These are phyloP conservation scores for Botrytis fabae DNA, from an alignment of 2,329 filamentous ascomycete species.

Conservation along the genomic window DNA sequence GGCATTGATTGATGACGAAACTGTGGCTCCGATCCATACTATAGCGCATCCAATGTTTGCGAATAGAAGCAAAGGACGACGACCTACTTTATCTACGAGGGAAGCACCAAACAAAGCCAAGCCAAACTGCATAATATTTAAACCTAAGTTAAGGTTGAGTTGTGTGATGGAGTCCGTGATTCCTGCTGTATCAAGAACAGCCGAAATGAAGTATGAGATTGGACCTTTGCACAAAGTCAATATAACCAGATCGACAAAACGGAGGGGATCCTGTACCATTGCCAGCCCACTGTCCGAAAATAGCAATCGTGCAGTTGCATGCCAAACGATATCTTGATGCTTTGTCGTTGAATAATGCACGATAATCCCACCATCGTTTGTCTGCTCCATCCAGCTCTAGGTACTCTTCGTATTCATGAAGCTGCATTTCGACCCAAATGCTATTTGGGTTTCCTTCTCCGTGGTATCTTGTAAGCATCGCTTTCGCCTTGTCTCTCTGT, in stretches of 20 bases:
- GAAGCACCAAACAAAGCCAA: slow-evolving; percentile 54
- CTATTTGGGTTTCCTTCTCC: slow-evolving; percentile 52
- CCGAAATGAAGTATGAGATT: slow-evolving; percentile 55
- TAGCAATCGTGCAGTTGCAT: slow-evolving; percentile 51
- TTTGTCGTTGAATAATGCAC: slow-evolving; percentile 51
- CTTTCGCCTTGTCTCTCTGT: slow-evolving; percentile 41
- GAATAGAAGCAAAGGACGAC: slow-evolving; percentile 54
- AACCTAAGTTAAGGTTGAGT: slow-evolving; percentile 54
- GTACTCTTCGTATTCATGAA: slow-evolving; percentile 52
- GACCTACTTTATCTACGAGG: slow-evolving; percentile 57
- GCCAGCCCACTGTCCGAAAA: slow-evolving; percentile 54
- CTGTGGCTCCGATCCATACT: slow-evolving; percentile 52
- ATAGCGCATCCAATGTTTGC: slow-evolving; percentile 50
- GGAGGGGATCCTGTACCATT: slow-evolving; percentile 29
- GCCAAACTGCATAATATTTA: slow-evolving; percentile 54
- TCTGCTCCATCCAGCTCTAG: slow-evolving; percentile 51
- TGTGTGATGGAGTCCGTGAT: slow-evolving; percentile 49
- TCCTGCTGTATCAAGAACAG: slow-evolving; percentile 53
- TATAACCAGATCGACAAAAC: background rate
- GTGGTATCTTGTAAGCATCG: slow-evolving; percentile 50
- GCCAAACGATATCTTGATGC: slow-evolving; percentile 51
- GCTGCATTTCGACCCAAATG: slow-evolving; percentile 53
- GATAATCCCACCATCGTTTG: slow-evolving; percentile 57
- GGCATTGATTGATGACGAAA: slow-evolving; percentile 28
- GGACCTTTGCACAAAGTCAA: slow-evolving; percentile 29